These are phyloP conservation scores for Fraxinus xanthoxyloides DNA, from an alignment of 305 asterid genomes.

Conservation along the genomic window DNA sequence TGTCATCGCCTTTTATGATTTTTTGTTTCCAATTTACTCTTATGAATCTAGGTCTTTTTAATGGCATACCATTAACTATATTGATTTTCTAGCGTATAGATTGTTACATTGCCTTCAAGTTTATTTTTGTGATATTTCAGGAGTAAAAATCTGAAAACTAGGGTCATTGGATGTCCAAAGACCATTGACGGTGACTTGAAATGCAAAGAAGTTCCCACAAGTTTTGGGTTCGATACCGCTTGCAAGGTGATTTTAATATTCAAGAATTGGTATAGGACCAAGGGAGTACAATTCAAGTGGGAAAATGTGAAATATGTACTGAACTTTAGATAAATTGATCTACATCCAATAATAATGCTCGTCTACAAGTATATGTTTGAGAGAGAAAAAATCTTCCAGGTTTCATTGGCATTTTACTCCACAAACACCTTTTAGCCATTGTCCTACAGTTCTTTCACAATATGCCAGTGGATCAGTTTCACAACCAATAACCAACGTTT, in stretches of 20 bases:
- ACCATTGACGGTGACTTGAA: slow-evolving; percentile 97
- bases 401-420: not conserved
- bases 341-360: not conserved
- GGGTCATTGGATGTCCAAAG: slow-evolving; percentile 94
- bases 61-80: not conserved
- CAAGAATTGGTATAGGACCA: not conserved
- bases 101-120: not conserved
- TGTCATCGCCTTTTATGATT: slow-evolving; percentile 1
- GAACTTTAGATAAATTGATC: not conserved
- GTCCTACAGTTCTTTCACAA: not conserved
- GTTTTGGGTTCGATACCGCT: slow-evolving; percentile 98
- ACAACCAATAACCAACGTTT: not conserved
- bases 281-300: not conserved
- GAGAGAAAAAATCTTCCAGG: not conserved
- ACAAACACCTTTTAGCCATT: not conserved
- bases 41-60: not conserved
- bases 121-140: slow-evolving; percentile 36
- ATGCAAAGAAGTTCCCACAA: slow-evolving; percentile 86
- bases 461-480: not conserved
- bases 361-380: not conserved
- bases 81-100: not conserved
- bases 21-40: not conserved
- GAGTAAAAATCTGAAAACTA: slow-evolving; percentile 79
- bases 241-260: slow-evolving; percentile 68
- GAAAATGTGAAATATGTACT: not conserved